Evolutionary conservation across 805 yeast genomes (phyloP), one percentile per base, ranked within the genome.

Genomic region (Yarrowia sp.): DNA sequence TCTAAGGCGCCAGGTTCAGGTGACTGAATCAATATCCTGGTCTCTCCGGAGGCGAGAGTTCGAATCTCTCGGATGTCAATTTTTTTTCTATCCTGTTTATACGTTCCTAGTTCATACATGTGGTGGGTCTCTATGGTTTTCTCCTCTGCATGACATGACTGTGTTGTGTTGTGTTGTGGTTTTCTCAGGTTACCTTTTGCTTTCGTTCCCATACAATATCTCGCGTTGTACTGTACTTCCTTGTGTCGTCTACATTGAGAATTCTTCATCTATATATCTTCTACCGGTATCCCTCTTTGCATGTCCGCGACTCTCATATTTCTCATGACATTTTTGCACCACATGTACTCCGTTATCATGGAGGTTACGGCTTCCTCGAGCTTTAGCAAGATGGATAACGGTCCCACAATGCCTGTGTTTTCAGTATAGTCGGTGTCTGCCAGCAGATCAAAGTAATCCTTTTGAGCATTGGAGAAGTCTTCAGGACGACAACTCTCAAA

Each of bases 1-100:
- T 51, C 60, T 51, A 51, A 51, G 60, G 60, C 60, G 60, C 60
- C 60, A 51, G 60, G 60, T 51, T 51, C 60, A 51, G 60, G 60
- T 51, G 36, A 51, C 60, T 51, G 60, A 51, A 51, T 51, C 60
- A 51, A 51, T 51, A 51, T 51, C 60, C 60, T 51, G 60, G 60
- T 51, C 60, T 51, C 60, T 51, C 38, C 60, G 60, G 60, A 38
- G 60, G 60, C 60, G 60, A 51, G 60, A 51, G 60, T 51, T 51
- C 60, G 60, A 51, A 51, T 51, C 60, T 51, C 60, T 51, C 60
- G 60, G 60, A 51, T 51, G 60, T 51, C 60, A 51, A n/a, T 36
- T n/a, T 51, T 51, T 17, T 45, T 45, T 11, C 32, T 17, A 14
- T 14, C 35, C 13, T 4, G 13, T 9, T 35, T 35, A 11, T 35